Conservation (phyloP, 2,329 filamentous ascomycete genomes). For the Aschersonia sp. region DNA sequence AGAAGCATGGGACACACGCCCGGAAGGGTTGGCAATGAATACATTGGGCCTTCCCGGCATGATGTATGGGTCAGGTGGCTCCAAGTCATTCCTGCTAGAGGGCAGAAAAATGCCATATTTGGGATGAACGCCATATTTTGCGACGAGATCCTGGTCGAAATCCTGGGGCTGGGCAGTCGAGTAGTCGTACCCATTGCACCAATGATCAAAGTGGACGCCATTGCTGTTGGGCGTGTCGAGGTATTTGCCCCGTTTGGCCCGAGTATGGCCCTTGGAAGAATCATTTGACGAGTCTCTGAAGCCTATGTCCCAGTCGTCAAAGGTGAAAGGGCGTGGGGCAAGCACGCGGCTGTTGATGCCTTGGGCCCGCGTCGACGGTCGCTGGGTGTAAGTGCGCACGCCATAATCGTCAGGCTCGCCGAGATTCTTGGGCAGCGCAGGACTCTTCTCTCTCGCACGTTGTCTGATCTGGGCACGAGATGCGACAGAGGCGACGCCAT, state of each 20-base stretch:
- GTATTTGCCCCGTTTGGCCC: constrained; percentile 37
- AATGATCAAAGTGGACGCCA: constrained; percentile 39
- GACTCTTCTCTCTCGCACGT: constrained; percentile 21
- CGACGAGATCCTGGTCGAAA: constrained; percentile 34
- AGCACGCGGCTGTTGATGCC: constrained; percentile 39
- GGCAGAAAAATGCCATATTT: constrained; percentile 37
- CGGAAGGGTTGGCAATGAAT: constrained; percentile 30
- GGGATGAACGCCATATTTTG: constrained; percentile 36
- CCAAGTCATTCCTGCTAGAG: constrained; percentile 28
- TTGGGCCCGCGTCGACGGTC: constrained; percentile 24
- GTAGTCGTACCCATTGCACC: constrained; percentile 37
- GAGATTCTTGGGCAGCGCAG: constrained; percentile 21
- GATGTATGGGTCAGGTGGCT: constrained; percentile 23
- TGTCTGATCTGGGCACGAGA: constrained; percentile 13
- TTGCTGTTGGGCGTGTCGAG: constrained; percentile 38
- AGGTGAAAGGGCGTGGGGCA: constrained; percentile 29
- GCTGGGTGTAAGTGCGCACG: constrained; percentile 27
- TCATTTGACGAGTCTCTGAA: constrained; percentile 45
- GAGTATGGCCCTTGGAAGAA: constrained; percentile 35
- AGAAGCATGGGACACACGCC: constrained; percentile 33
- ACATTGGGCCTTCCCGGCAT: constrained; percentile 33
- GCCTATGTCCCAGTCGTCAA: constrained; percentile 39
- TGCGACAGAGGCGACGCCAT: constrained; percentile 11
- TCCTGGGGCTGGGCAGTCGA: constrained; percentile 32
- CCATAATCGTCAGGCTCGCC: constrained; percentile 36